Evolutionary conservation across 2,329 filamentous ascomycete genomes (phyloP), one percentile per base, ranked within the genome.

Genomic region (Madurella fahalii): DNA sequence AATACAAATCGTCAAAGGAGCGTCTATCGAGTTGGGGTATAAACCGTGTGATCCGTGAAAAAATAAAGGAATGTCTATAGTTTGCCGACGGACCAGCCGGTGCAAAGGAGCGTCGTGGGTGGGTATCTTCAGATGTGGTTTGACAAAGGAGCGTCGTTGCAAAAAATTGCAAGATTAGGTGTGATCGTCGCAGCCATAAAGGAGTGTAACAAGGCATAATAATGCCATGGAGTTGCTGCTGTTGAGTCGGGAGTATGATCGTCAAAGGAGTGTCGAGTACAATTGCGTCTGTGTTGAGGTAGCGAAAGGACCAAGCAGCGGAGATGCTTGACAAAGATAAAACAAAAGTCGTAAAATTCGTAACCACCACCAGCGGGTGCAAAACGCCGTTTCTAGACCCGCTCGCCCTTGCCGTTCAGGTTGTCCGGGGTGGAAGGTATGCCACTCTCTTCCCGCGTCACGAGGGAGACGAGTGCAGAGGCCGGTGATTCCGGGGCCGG

Each of bases 401-500:
- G 48, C 50, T 51, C 61, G 45, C 58, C 57, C 49, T 65, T 65
- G 44, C 69, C 68, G 62, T 74, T 74, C 53, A 64, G 67, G 50
- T 73, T 71, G 45, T 70, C 63, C 15, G 68, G 69, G 30, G 68
- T 60, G 9, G 71, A 71, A 17, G 69, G 67, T 60, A 69, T 16
- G 63, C 67, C 66, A 64, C 8, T 39, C 47, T 77, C 73, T 63
- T 72, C 71, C 51, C 69, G 68, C 57, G 69, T 62, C 16, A 63
- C 59, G 52, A 65, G 64, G 30, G 67, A 61, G 51, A 66, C 63
- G 56, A 64, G 67, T 52, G 67, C 68, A 18, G 72, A 64, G 39
- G 73, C 58, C 12, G 74, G 74, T 41, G 76, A 77, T 63, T 77
- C 76, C 53, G 76, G 74, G 18, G 73, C 67, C 31, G 74, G 73